Evolutionary conservation across 306 rosid species (phyloP).

Genomic region (Rosa persica): DNA sequence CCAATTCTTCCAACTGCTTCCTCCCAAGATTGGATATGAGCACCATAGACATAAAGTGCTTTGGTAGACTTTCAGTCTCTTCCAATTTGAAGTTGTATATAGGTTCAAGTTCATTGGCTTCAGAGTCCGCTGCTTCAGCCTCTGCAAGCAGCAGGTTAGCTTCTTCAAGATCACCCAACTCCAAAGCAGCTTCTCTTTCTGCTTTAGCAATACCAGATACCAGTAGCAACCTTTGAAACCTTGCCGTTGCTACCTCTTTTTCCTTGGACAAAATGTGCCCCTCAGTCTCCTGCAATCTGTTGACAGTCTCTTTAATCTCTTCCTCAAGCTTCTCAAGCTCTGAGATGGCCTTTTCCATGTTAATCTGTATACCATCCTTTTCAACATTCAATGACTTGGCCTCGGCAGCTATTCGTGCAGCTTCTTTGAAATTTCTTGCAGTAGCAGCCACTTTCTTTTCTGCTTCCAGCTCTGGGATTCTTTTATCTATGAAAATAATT

Average conservation of each 20-base stretch:
- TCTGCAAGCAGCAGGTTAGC: slow-evolving; percentile 71
- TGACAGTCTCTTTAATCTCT: slow-evolving; percentile 52
- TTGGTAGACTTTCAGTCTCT: slow-evolving; percentile 43
- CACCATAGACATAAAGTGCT: slow-evolving; percentile 67
- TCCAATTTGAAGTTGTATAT: slow-evolving; percentile 50
- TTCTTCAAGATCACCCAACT: slow-evolving; percentile 72
- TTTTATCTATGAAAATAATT: slow-evolving; percentile 65
- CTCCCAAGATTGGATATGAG: slow-evolving; percentile 59
- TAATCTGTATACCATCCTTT: slow-evolving; percentile 52
- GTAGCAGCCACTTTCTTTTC: slow-evolving; percentile 79
- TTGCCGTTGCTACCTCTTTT: slow-evolving; percentile 70
- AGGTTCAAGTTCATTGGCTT: slow-evolving; percentile 62
- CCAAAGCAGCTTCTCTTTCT: slow-evolving; percentile 62
- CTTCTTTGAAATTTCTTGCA: slow-evolving; percentile 83
- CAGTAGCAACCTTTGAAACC: slow-evolving; percentile 66
- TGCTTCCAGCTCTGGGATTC: slow-evolving; percentile 85
- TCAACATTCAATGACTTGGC: slow-evolving; percentile 63
- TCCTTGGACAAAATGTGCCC: slow-evolving; percentile 56
- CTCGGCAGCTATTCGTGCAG: slow-evolving; percentile 76
- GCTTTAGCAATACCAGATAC: slow-evolving; percentile 64
- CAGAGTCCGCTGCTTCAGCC: slow-evolving; percentile 73
- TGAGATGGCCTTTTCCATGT: slow-evolving; percentile 41
- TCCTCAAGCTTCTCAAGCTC: slow-evolving; percentile 71
- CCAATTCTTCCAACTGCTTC: slow-evolving; percentile 70
- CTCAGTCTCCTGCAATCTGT: slow-evolving; percentile 63